Evolutionary conservation across 2,329 filamentous ascomycete species (phyloP), one percentile per base, ranked within the genome.

Genomic region (Paracoccidioides lutzii): DNA sequence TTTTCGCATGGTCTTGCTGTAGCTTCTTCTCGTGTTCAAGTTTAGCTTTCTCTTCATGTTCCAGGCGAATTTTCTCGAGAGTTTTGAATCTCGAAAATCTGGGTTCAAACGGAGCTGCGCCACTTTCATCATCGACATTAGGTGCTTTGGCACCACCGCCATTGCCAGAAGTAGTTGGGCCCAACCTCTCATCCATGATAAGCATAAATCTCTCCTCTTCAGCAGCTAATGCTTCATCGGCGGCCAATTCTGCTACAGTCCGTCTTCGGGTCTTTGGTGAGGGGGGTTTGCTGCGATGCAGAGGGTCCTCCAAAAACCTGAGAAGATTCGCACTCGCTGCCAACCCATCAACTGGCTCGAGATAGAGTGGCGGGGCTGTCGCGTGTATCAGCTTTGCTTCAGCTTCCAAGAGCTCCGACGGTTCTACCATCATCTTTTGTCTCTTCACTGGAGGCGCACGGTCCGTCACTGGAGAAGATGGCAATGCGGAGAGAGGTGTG

Each of bases 181-280:
- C 79, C 58, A 90, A 78, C 5, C 89, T 81, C 63, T 96, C 91
- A 65, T 98, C 93, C 71, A 90, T 82, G 28, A 88, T 84, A 52
- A 97, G 83, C 89, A 98, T 93, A 62, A 89, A 94, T 49, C 89
- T 82, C 71, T 98, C 90, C 60, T 89, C 84, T 57, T 90, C 88
- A 28, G 90, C 91, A 0, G 90, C 89, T 58, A 89, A 79, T 0
- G 93, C 91, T 72, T 98, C 90, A 66, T 98, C 93, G 6, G 91
- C 91, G 7, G 89, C 93, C 75, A 97, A 82, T 67, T 98, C 91
- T 7, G 93, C 93, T 15, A 94, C 85, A 0, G 93, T 98, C 59
- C 91, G 83, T 77, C 98, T 97, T 56, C 93, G 80, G 6, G 84
- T 85, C 76, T 95, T 96, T 3, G 90, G 90, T 58, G 86, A 81